Evolutionary conservation across 2,329 filamentous ascomycete genomes (phyloP), one percentile per base, ranked within the genome.

Genomic region (Diatrype stigma): DNA sequence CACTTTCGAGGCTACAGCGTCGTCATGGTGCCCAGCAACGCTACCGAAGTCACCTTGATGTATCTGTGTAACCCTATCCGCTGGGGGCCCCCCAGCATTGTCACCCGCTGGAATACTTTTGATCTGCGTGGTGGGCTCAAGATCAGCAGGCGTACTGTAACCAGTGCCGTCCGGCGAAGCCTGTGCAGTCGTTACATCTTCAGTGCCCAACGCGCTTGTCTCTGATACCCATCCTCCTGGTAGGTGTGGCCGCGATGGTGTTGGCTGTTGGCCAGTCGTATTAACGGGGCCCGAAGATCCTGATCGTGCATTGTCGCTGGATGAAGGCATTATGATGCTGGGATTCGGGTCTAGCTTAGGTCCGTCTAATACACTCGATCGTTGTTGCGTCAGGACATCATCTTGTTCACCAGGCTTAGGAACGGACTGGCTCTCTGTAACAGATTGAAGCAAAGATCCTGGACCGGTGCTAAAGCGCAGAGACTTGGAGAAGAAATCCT

Each of bases 401-500:
- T 51, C 44, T 35, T 47, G 40, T 34, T 22, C 50, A 51, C 32
- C 11, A 11, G 49, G 42, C 26, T 47, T 28, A 11, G 40, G 10
- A 16, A 12, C 6, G 8, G 40, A 23, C 21, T 28, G 40, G n/a
- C 12, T 28, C 6, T 44, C 40, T 23, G 22, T 7, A 21, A 28
- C 40, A 16, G 40, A 22, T 19, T 22, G 40, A n/a, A 44, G 40
- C 14, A 21, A 16, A 23, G 21, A 42, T 16, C 37, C 47, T 44
- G 21, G 5, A 42, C 21, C 21, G 8, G 54, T 12, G 37, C 37
- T 48, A 11, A 66, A 60, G 12, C 55, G 55, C 6, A 60, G 49
- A 16, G 67, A 56, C 16, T 60, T 56, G 5, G 74, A 73, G 54
- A 85, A 84, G 42, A 85, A 71, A 51, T 84, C 80, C 40, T 78